phyloP scores from a whole-genome alignment of 2,329 filamentous ascomycete species.

The Phyllosticta ampelicida region DNA sequence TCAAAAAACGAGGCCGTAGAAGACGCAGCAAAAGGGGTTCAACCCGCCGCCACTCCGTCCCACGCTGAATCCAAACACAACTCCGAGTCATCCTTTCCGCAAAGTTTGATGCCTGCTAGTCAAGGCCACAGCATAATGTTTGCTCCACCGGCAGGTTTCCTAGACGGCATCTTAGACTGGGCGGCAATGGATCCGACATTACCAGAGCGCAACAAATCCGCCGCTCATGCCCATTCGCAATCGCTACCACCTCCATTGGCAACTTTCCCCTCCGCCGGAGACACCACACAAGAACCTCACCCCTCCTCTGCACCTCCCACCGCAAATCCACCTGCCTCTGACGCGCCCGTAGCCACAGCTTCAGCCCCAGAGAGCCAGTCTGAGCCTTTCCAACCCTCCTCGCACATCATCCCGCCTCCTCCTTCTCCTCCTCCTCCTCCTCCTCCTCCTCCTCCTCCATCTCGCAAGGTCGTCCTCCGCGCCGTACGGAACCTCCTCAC shows the following conservation, averaged over 20 bases:
- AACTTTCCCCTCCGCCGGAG: conserved; percentile 12
- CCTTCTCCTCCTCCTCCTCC: conserved; percentile 40
- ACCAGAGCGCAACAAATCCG: conserved; percentile 4
- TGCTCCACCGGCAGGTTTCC: conserved; percentile 23
- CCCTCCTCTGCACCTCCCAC: neutral
- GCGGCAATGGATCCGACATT: conserved; percentile 12
- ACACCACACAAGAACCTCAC: neutral
- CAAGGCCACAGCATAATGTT: conserved; percentile 20
- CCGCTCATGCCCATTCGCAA: conserved; percentile 7
- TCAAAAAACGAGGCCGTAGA: neutral
- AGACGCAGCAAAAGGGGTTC: neutral
- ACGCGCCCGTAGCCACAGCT: conserved; percentile 14
- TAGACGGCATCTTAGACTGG: conserved; percentile 30
- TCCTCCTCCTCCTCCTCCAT: conserved; percentile 33
- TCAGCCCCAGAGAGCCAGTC: conserved; percentile 33
- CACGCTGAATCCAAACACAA: neutral
- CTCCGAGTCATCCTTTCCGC: neutral
- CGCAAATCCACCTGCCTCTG: neutral
- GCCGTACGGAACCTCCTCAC: conserved; percentile 48
- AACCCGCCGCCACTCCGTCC: neutral
- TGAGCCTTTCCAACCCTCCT: conserved; percentile 8
- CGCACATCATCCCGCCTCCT: conserved; percentile 21
- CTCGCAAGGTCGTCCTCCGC: conserved; percentile 34
- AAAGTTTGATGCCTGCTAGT: neutral
- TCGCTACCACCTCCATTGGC: conserved; percentile 12